Percentiles rank a stretch among this genome's conserved stretches.
phyloP scores from a whole-genome alignment of 2,329 filamentous ascomycete genomes.

The Calonectria hongkongensis region DNA sequence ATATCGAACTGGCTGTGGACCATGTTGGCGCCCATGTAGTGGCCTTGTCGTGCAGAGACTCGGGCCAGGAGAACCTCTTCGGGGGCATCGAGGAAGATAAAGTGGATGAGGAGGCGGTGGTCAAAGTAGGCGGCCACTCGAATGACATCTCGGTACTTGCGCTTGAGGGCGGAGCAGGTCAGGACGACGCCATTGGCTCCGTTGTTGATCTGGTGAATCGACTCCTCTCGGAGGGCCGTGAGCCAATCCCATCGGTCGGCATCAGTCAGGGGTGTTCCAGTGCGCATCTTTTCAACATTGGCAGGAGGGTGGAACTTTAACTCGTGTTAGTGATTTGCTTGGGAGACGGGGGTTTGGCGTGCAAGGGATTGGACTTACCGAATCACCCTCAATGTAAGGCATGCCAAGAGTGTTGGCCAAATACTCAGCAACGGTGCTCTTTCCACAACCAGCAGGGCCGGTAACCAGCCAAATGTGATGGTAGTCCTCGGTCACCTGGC shows the following conservation, averaged over 20 bases:
- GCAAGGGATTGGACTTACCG: slow-evolving; percentile 71
- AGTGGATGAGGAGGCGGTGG: slow-evolving; percentile 86
- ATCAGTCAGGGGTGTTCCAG: slow-evolving; percentile 89
- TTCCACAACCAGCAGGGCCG: slow-evolving; percentile 86
- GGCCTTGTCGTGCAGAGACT: slow-evolving; percentile 83
- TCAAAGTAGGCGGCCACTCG: slow-evolving; percentile 86
- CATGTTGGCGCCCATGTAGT: slow-evolving; percentile 98
- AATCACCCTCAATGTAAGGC: slow-evolving; percentile 86
- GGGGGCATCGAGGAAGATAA: slow-evolving; percentile 90
- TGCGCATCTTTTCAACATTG: slow-evolving; percentile 94
- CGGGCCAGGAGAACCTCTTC: slow-evolving; percentile 85
- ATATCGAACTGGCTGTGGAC: slow-evolving; percentile 92
- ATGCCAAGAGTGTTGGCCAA: slow-evolving; percentile 77
- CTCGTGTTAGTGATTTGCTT: slow-evolving; percentile 51
- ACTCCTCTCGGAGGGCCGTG: slow-evolving; percentile 82
- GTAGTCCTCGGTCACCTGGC: slow-evolving; percentile 57
- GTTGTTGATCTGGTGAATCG: slow-evolving; percentile 72
- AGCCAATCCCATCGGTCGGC: slow-evolving; percentile 99
- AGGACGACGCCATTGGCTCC: slow-evolving; percentile 88
- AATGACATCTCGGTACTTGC: slow-evolving; percentile 96
- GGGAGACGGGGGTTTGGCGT: background rate
- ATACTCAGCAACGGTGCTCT: slow-evolving; percentile 83
- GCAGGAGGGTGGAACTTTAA: slow-evolving; percentile 81
- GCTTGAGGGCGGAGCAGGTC: slow-evolving; percentile 96
- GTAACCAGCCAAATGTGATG: slow-evolving; percentile 89